Evolutionary conservation across 1,284 basidiomycete species (phyloP).

Genomic region (Moniliophthora roreri): DNA sequence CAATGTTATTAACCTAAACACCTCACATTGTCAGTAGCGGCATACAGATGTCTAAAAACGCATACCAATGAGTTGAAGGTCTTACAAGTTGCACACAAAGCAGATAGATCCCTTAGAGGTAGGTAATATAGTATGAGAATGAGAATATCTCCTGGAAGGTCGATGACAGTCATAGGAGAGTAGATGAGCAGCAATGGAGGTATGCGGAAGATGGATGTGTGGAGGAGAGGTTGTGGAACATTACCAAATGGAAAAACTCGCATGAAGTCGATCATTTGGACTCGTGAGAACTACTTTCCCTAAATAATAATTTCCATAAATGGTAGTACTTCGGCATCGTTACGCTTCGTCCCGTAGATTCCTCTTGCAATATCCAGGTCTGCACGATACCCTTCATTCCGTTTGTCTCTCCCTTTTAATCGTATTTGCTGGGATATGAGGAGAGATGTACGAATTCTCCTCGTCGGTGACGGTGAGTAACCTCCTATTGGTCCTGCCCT

Average conservation of each 20-base stretch:
- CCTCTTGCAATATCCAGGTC: not conserved
- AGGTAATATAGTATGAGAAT: slow-evolving; percentile 53
- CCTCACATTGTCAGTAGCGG: not conserved
- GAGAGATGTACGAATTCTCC: slow-evolving; percentile 88
- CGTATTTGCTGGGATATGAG: slow-evolving; percentile 52
- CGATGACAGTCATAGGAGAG: slow-evolving; percentile 20
- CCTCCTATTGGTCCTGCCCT: slow-evolving; percentile 10
- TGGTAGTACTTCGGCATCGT: not conserved
- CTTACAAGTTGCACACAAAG: slow-evolving; percentile 38
- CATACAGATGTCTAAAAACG: not conserved
- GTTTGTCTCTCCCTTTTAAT: slow-evolving; percentile 8
- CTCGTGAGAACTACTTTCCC: too few species aligned
- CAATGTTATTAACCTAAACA: slow-evolving; percentile 56
- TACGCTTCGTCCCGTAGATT: not conserved
- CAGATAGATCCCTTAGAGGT: slow-evolving; percentile 41
- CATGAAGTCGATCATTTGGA: not conserved
- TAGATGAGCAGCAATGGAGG: slow-evolving; percentile 1
- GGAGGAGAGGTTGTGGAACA: not conserved
- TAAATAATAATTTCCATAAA: not conserved
- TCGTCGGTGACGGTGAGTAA: slow-evolving; percentile 86
- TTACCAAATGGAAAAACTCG: not conserved
- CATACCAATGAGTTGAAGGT: slow-evolving; percentile 8
- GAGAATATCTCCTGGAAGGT: slow-evolving; percentile 59
- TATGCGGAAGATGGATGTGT: not conserved
- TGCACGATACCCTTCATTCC: slow-evolving; percentile 7